Percentiles rank a stretch among this genome's conserved stretches.
Evolutionary conservation across 768 basidiomycete species (phyloP).

Genomic region (Tylopilus felleus): DNA sequence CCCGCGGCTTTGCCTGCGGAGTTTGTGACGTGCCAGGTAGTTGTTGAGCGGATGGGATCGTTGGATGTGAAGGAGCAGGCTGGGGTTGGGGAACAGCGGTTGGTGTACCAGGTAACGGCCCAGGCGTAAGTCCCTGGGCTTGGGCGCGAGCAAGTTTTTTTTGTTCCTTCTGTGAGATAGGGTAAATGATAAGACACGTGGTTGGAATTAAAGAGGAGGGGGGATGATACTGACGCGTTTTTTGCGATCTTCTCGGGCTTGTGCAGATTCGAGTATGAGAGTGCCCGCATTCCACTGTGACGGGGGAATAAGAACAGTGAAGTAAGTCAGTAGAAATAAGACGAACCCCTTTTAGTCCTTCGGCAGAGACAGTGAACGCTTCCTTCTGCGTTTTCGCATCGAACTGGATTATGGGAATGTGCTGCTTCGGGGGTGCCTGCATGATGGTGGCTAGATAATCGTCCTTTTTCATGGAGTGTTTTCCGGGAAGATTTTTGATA

Average conservation of each 20-base stretch:
- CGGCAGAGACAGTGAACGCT: conserved; percentile 69
- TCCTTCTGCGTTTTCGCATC: conserved; percentile 66
- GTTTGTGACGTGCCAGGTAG: conserved; percentile 16
- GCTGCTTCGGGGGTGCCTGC: conserved; percentile 68
- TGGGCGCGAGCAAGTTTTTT: conserved; percentile 63
- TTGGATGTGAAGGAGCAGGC: conserved; percentile 23
- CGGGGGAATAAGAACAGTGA: conserved; percentile 9
- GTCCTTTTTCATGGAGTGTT: conserved; percentile 80
- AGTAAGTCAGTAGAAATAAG: conserved; percentile 10
- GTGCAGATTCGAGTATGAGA: conserved; percentile 63
- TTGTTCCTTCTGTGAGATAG: conserved; percentile 57
- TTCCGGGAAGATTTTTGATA: conserved; percentile 73
- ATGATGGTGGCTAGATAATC: conserved; percentile 66
- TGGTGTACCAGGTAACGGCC: conserved; percentile 23
- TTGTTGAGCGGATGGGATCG: conserved; percentile 22
- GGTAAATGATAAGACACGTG: conserved; percentile 11
- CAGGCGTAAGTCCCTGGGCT: conserved; percentile 29
- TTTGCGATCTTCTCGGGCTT: conserved; percentile 75
- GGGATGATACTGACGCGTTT: conserved; percentile 53
- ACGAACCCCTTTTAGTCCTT: conserved; percentile 71
- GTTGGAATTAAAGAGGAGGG: conserved; percentile 1
- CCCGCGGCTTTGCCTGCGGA: conserved; percentile 26
- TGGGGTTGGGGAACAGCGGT: conserved; percentile 35
- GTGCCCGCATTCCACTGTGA: conserved; percentile 64
- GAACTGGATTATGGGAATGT: conserved; percentile 57